Conservation (phyloP, 768 basidiomycete genomes). For the Mycena pura region DNA sequence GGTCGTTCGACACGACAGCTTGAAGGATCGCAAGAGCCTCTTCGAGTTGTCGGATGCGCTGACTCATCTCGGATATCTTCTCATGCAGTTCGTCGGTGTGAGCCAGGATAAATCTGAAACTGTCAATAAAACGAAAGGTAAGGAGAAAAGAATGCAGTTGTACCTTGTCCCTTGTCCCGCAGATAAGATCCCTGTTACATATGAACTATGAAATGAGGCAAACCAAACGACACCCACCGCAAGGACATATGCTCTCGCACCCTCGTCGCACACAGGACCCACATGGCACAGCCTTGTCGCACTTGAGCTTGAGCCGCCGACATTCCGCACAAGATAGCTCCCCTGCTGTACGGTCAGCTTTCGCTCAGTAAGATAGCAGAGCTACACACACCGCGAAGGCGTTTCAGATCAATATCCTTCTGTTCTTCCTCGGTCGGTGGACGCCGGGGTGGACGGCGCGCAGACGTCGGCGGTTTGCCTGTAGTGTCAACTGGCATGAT, state of each 20-base stretch:
- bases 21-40: constrained; percentile 71
- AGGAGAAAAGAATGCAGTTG: constrained; percentile 11
- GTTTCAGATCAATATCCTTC: constrained; percentile 59
- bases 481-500: constrained; percentile 54
- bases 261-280: constrained; percentile 60
- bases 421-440: constrained; percentile 57
- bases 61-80: constrained; percentile 71
- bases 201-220: background rate
- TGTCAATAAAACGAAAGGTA: background rate
- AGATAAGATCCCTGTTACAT: constrained; percentile 49
- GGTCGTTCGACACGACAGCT: constrained; percentile 58
- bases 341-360: constrained; percentile 37
- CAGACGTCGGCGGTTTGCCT: constrained; percentile 40
- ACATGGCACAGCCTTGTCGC: constrained; percentile 60
- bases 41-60: constrained; percentile 72
- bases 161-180: constrained; percentile 60
- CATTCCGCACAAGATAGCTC: constrained; percentile 64
- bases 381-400: constrained; percentile 45
- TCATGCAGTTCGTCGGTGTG: constrained; percentile 70
- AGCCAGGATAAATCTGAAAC: constrained; percentile 63
- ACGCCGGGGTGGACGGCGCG: constrained; percentile 43
- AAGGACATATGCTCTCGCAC: constrained; percentile 71
- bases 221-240: constrained; percentile 42
- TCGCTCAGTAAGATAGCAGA: constrained; percentile 7
- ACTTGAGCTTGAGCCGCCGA: constrained; percentile 55